Base-by-base conservation (phyloP, 805 yeast species). In the Wickerhamomyces ciferrii region DNA sequence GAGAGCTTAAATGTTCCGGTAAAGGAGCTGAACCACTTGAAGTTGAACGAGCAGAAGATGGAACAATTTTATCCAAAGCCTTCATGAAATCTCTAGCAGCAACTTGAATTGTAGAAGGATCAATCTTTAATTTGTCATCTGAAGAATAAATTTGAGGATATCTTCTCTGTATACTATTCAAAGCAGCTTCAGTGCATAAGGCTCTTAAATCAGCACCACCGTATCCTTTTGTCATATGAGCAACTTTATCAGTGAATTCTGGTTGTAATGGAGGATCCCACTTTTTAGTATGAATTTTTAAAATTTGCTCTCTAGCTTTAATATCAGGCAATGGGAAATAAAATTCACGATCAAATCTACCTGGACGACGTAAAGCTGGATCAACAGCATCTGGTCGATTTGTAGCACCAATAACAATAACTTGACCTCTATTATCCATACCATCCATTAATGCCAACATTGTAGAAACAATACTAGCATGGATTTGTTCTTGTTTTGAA, bases 171-270 rank as follows among this genome's bases (percentile, higher is more conserved):
- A 94, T 92, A 57, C 96, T 84, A 57, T 85, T 83, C 51, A 94
- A 71, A 0, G 98, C 98, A 27, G 97, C 91, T 62, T 94, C 99
- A 0, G 98, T 92, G 63, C 98, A 90, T 27, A 94, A 69, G 0
- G 98, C 96, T 46, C 97, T 72, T 51, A 94, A 70, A 64, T 94
- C 99, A 2, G 99, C 98, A 70, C 99, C 99, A 41, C 99, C 99
- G 60, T 87, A 94, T 0, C 99, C 99, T 62, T 91, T 92, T 0
- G 99, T 92, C 47, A 88, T 67, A 19, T 73, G 72, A 0, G 97
- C 92, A 32, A 94, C 71, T 45, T 81, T 80, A 6, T 74, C 72
- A 10, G 88, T 56, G 53, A 94, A 86, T 6, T 61, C 66, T 0
- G 68, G 68, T 7, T 79, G 62, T 47, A 87, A 66, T 3, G 87